Evolutionary conservation across 495 filamentous ascomycete species (phyloP).

Genomic region (Bacidia gigantensis): DNA sequence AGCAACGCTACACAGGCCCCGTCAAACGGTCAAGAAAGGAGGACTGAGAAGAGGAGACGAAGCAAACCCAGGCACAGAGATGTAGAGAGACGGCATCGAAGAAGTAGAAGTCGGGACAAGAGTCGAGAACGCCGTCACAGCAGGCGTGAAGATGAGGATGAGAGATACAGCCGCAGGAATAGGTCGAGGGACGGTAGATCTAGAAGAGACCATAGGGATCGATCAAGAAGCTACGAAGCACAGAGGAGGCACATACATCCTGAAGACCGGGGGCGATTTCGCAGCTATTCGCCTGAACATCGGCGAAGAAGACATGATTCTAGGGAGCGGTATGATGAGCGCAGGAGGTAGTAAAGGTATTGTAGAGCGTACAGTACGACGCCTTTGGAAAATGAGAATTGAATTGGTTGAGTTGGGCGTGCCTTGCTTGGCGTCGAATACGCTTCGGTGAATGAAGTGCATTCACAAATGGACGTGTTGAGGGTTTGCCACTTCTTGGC

Average conservation of each 20-base stretch:
- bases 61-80: slow-evolving; percentile 8
- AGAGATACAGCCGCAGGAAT: slow-evolving; percentile 22
- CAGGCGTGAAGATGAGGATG: slow-evolving; percentile 25
- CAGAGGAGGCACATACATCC: slow-evolving; percentile 19
- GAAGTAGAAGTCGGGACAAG: slow-evolving; percentile 23
- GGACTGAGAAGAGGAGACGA: slow-evolving; percentile 6
- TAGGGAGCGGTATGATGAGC: slow-evolving; percentile 2
- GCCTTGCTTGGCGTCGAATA: too few species aligned
- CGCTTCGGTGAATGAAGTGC: too few species aligned
- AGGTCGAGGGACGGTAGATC: slow-evolving; percentile 23
- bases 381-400: too few species aligned
- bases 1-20: slow-evolving; percentile 4
- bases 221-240: slow-evolving; percentile 25
- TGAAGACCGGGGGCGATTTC: slow-evolving; percentile 18
- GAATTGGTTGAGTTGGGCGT: too few species aligned
- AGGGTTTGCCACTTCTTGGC: too few species aligned
- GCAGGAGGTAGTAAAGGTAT: neutral
- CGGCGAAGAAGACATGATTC: slow-evolving; percentile 3
- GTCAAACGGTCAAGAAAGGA: slow-evolving; percentile 3
- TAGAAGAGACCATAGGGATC: slow-evolving; percentile 18
- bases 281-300: slow-evolving; percentile 22
- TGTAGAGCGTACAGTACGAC: too few species aligned
- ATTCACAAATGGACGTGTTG: too few species aligned
- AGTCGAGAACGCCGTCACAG: slow-evolving; percentile 27
- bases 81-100: neutral